A percentile compares a stretch with the other conserved stretches of the same genome.
phyloP scores from a whole-genome alignment of 768 basidiomycete genomes.

The Leucocoprinus leucothites region DNA sequence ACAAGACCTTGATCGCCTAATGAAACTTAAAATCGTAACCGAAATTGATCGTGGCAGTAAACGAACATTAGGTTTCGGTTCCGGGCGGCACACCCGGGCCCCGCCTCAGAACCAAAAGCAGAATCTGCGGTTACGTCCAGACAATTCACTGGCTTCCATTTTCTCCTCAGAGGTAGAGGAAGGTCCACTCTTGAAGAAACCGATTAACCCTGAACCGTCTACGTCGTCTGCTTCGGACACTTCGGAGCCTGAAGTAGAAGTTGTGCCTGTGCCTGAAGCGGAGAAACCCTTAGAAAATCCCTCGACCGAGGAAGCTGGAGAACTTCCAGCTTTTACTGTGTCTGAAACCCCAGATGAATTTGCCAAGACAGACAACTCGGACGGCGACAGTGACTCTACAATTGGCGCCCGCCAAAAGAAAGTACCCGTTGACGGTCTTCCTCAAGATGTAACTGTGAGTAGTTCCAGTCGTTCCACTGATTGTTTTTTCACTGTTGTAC shows the following conservation, averaged over 20 bases:
- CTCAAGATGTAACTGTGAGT: not conserved
- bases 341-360: constrained; percentile 8
- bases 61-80: constrained; percentile 61
- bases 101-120: constrained; percentile 29
- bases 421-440: constrained; percentile 14
- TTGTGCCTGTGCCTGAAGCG: not conserved
- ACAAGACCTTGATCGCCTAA: constrained; percentile 83
- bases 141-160: constrained; percentile 55
- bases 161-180: constrained; percentile 73
- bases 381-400: constrained; percentile 81
- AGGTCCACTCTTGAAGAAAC: constrained; percentile 40
- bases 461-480: not conserved
- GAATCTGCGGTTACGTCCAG: constrained; percentile 55
- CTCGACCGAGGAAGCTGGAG: not conserved
- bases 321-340: not conserved
- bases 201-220: constrained; percentile 52
- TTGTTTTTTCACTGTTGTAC: not conserved
- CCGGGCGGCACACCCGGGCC: constrained; percentile 73
- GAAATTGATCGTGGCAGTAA: constrained; percentile 47
- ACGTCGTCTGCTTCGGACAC: constrained; percentile 70
- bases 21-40: constrained; percentile 60
- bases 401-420: constrained; percentile 57
- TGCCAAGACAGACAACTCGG: constrained; percentile 39
- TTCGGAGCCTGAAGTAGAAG: constrained; percentile 56
- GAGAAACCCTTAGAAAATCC: not conserved